Evolutionary conservation across 192 early-diverging fungal species (phyloP), one percentile per base, ranked within the genome.

Genomic region (Umbelopsis isabellina): DNA sequence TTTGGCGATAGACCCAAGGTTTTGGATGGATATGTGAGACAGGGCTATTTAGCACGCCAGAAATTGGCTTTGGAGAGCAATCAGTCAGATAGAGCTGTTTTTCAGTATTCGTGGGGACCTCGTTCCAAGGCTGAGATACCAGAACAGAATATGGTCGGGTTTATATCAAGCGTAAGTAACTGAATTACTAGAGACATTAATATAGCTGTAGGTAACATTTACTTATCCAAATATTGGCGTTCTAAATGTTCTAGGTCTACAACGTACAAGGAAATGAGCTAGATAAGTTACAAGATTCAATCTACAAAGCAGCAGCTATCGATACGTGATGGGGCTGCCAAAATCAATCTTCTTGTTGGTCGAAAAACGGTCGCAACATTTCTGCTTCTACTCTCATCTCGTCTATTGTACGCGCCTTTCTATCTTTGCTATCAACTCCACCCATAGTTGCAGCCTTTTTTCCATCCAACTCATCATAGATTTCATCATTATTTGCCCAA

Each of bases 371-470:
- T 1, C 66, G 48, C 33, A 77, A 65, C 23, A 30, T 21, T 20
- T 73, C 22, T n/a, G 94, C 90, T 76, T 94, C 93, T 33, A 72
- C 65, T 1, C 79, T 88, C 95, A 98, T 98, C 10, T 97, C 95
- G 25, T 90, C 79, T 9, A 77, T 76, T 11, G 87, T 83, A n/a
- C 97, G 66, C 18, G 95, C 86, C 44, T 71, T 70, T 22, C 94
- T 79, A 35, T 92, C 87, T 16, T 93, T 91, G 67, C 88, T 86
- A 77, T 93, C 92, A 1, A 90, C 82, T 16, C 73, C 52, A 23
- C 66, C 75, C 47, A 55, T 2, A 55, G 64, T 27, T 20, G 69
- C 66, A 61, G 75, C 65, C 47, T 88, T 75, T 58, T 84, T 83
- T 10, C 69, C 72, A 46, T 95, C 83, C 50, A 97, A 87, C 22